A percentile compares a stretch with the other conserved stretches of the same genome.
Evolutionary conservation across 2,329 filamentous ascomycete species (phyloP).

Genomic region (Verticillium longisporum): DNA sequence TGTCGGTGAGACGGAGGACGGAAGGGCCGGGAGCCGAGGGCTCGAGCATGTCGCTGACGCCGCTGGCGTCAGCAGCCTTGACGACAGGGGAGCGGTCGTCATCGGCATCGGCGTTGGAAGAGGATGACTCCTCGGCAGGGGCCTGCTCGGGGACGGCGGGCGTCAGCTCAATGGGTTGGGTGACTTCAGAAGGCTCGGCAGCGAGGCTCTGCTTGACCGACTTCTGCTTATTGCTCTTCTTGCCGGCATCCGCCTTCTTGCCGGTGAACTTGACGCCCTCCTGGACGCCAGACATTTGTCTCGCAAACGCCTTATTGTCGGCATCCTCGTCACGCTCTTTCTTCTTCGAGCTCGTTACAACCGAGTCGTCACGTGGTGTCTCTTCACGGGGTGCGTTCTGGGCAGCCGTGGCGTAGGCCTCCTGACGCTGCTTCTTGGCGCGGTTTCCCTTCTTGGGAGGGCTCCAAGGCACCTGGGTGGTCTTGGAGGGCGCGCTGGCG

Average conservation of each 20-base stretch:
- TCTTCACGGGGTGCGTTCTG: slow-evolving; percentile 24
- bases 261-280: slow-evolving; percentile 56
- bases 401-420: slow-evolving; percentile 29
- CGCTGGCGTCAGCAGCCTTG: slow-evolving; percentile 50
- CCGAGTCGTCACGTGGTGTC: slow-evolving; percentile 16
- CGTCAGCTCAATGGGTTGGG: slow-evolving; percentile 53
- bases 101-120: slow-evolving; percentile 69
- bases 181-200: slow-evolving; percentile 43
- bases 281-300: slow-evolving; percentile 64
- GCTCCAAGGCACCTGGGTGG: slow-evolving; percentile 21
- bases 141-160: slow-evolving; percentile 51
- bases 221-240: slow-evolving; percentile 56
- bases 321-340: slow-evolving; percentile 48
- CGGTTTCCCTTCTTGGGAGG: slow-evolving; percentile 29
- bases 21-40: slow-evolving; percentile 59
- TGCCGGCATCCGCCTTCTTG: slow-evolving; percentile 43
- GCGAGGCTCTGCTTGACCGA: slow-evolving; percentile 64
- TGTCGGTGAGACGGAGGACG: slow-evolving; percentile 70
- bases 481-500: slow-evolving; percentile 20
- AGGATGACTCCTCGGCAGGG: slow-evolving; percentile 45
- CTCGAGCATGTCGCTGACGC: slow-evolving; percentile 91
- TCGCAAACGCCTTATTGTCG: slow-evolving; percentile 70
- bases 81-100: slow-evolving; percentile 70
- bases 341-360: slow-evolving; percentile 5
- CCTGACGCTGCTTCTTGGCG: slow-evolving; percentile 40